Conservation (phyloP, 2,329 filamentous ascomycete genomes). For the Scedosporium boydii region DNA sequence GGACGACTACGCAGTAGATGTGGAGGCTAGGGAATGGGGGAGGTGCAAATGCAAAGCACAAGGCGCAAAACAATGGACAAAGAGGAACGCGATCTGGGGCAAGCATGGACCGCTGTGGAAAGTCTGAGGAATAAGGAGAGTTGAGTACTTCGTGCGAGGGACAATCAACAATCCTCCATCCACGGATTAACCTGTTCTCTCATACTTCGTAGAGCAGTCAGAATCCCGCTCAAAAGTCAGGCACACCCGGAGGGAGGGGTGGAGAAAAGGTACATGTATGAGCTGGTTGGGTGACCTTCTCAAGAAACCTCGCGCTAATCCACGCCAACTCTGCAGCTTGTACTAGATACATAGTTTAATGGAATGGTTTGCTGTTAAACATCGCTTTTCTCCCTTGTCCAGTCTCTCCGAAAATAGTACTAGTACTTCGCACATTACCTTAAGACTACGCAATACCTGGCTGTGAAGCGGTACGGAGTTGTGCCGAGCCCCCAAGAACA, state of each 20-base stretch:
- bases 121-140: no score
- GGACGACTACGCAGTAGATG: no score
- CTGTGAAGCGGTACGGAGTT: background rate
- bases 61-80: no score
- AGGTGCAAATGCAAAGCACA: no score
- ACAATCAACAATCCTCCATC: no score
- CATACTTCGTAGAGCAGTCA: no score
- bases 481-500: background rate
- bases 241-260: background rate
- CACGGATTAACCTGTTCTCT: no score
- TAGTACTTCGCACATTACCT: background rate
- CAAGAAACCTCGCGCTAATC: background rate
- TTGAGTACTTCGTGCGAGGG: no score
- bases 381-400: background rate
- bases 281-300: background rate
- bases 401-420: background rate
- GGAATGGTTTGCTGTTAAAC: background rate
- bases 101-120: no score
- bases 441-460: background rate
- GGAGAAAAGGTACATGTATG: background rate
- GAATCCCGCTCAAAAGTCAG: background rate
- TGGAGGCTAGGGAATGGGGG: no score
- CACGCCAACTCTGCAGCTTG: background rate
- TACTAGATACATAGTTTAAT: background rate
- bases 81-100: no score